Conservation (phyloP, 345 rosid species). For the Tarenaya hassleriana region DNA sequence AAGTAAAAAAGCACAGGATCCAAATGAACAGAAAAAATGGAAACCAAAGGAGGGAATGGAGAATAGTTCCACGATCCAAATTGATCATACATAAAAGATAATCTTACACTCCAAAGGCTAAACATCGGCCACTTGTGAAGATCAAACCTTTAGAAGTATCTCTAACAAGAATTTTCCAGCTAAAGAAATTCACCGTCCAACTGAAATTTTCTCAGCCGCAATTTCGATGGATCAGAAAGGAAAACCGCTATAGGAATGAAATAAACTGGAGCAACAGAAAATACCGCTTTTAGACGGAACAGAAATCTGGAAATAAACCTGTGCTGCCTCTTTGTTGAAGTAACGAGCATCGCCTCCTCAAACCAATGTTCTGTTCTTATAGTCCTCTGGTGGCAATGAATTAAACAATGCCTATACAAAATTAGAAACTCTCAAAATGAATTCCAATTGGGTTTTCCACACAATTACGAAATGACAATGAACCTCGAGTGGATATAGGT, state of each 20-base stretch:
- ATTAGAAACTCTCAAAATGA: not conserved
- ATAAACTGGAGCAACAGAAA: slow-evolving; percentile 1
- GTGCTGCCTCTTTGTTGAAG: slow-evolving; percentile 78
- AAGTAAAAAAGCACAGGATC: no score
- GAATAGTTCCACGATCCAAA: no score
- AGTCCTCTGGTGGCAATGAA: slow-evolving; percentile 78
- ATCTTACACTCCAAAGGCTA: no score
- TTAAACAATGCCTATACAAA: slow-evolving; percentile 77
- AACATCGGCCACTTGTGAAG: no score
- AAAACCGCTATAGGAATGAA: slow-evolving; percentile 8
- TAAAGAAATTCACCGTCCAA: no score
- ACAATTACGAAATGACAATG: not conserved
- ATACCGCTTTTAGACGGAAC: not conserved
- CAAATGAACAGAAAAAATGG: no score
- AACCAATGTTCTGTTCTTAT: slow-evolving; percentile 63
- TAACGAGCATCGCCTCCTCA: slow-evolving; percentile 95
- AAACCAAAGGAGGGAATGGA: no score
- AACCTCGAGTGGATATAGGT: slow-evolving; percentile 7
- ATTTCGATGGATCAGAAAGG: slow-evolving; percentile 15
- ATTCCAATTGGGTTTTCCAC: no score
- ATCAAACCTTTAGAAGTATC: no score
- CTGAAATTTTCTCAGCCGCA: no score
- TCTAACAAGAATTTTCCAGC: no score
- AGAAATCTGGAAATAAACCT: slow-evolving; percentile 36
- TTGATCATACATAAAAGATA: no score